Base-by-base conservation (phyloP, 2,329 filamentous ascomycete species). In the Mycosphaerella sp. region DNA sequence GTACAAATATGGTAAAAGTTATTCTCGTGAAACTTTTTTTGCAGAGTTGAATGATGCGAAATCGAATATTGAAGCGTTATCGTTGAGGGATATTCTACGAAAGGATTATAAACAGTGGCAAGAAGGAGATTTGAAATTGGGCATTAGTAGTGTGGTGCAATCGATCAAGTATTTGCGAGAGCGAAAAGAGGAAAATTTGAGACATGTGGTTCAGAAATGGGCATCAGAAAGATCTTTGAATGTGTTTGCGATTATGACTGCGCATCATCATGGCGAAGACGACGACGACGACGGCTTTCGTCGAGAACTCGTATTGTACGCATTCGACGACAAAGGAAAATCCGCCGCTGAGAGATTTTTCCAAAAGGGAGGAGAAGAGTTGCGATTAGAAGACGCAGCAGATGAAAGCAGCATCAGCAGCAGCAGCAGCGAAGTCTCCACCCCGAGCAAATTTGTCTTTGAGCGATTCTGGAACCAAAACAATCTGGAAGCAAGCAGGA, bases 21-120 rank as follows among this genome's bases (percentile, higher is more conserved):
- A 82, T 62, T 73, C 81, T 52, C 74, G 80, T 6, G 67, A 66
- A 57, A 3, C 88, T 84, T 68, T 88, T 80, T 66, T 67, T 77
- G 4, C 73, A 80, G 52, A 80, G 52, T 77, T 91, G 26, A 74
- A 76, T 1, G 70, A 70, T 4, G 83, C 87, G 4, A 91, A 91
- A 69, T 79, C 82, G 58, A 80, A 89, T 60, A 77, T 93, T 48
- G 80, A 78, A 2, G 62, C 66, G 0, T 71, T 93, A 44, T 74
- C 72, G 38, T 70, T 89, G 60, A 73, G 78, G 21, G 87, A 91
- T 62, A 78, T 91, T 39, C 70, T 92, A 49, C 78, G 86, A 59
- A 92, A 92, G 69, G 88, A 95, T 71, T 95, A 91, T 72, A 95
- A 95, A 73, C 78, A 87, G 66, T 93, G 87, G 87, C 73, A 72